Conservation (phyloP, 768 basidiomycete genomes). For the Leccinum disarticulatum region DNA sequence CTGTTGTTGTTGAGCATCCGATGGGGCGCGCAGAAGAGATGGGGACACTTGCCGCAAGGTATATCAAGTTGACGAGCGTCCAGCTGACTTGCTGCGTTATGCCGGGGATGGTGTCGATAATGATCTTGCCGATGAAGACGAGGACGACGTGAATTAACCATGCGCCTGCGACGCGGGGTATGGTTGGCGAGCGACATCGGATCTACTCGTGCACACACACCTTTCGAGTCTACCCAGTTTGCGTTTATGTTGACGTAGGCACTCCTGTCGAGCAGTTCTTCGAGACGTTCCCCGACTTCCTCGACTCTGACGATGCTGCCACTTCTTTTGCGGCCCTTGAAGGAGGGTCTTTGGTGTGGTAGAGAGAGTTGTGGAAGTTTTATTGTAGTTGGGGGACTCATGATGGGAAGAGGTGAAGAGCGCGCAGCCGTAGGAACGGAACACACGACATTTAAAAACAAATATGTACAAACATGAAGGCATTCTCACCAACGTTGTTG, state of each 20-base stretch:
- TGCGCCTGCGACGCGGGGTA: conserved; percentile 61
- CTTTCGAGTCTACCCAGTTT: conserved; percentile 93
- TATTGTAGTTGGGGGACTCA: conserved; percentile 55
- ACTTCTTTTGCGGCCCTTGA: conserved; percentile 56
- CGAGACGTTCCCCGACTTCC: conserved; percentile 69
- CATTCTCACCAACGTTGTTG: conserved; percentile 40
- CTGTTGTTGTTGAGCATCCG: conserved; percentile 39
- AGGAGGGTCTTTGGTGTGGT: conserved; percentile 28
- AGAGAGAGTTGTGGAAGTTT: conserved; percentile 50
- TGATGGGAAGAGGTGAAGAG: conserved; percentile 16
- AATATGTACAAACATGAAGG: conserved; percentile 17
- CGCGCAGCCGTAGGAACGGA: not conserved
- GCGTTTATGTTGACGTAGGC: conserved; percentile 85
- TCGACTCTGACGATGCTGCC: conserved; percentile 84
- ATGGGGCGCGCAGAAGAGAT: not conserved
- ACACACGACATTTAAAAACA: conserved; percentile 3
- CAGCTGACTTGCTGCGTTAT: conserved; percentile 94
- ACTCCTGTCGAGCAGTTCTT: conserved; percentile 77
- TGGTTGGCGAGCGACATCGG: conserved; percentile 2
- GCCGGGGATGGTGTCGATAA: conserved; percentile 91
- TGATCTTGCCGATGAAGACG: conserved; percentile 85
- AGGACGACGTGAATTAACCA: conserved; percentile 98
- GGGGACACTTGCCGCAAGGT: conserved; percentile 69
- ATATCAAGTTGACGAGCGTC: conserved; percentile 89
- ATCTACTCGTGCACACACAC: conserved; percentile 36